Evolutionary conservation across 805 yeast genomes (phyloP), one percentile per base, ranked within the genome.

Genomic region (Ascoidea asiatica): DNA sequence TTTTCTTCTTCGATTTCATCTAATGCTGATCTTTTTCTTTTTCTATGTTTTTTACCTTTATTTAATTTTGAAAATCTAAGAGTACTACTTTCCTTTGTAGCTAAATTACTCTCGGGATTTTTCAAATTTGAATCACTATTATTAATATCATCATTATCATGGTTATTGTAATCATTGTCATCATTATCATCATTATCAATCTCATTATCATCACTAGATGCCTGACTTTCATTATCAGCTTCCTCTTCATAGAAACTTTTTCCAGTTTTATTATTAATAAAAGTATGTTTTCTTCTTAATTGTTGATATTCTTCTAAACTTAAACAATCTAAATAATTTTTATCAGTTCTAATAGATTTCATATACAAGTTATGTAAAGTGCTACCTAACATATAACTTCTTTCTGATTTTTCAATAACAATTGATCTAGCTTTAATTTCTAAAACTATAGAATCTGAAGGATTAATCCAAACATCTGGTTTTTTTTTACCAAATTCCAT

Each of bases 361-460:
- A 88, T 81, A 56, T 86, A 79, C 0, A 92, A 84, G 53, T 85
- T 82, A 50, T 85, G 73, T 17, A 90, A 63, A 0, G 96, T 85
- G 5, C 80, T 67, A 0, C 79, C 84, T 0, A 78, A 75, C 2
- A 77, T 78, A 52, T 76, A 88, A 2, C 67, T 66, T 11, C 55
- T 59, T 2, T 59, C 56, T 0, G 72, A 60, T 11, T 63, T 65
- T 1, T 73, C 65, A 11, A 65, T 58, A 47, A 77, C 79, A 5
- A 87, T 66, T 2, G 88, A 77, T 39, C 95, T 66, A 0, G 95
- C 94, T 55, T 83, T 87, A 17, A 89, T 76, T 56, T 88, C 95
- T 5, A 90, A 54, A 0, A 90, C 90, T 2, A 89, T 55, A 1
- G 95, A 82, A 22, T 83, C 75, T 37, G 67, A 63, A 0, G 97